These are phyloP conservation scores for Perilla frutescens DNA, from an alignment of 257 asterid genomes.

Conservation along the genomic window DNA sequence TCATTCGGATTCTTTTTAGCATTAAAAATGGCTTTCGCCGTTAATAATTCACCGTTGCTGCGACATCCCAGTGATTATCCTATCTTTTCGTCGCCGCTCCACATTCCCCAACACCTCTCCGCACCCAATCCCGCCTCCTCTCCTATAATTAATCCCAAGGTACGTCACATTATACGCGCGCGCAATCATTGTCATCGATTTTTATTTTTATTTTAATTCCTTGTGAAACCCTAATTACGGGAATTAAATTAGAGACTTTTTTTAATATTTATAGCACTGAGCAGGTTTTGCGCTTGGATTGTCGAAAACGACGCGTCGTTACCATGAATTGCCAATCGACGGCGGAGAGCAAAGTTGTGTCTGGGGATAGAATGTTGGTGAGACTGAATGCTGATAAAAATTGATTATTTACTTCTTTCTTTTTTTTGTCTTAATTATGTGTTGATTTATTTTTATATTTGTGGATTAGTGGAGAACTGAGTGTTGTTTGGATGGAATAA, in stretches of 20 bases:
- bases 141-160: slow-evolving; percentile 39
- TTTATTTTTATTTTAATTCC: background rate
- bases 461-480: background rate
- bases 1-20: background rate
- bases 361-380: slow-evolving; percentile 84
- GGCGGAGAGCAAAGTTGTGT: slow-evolving; percentile 50
- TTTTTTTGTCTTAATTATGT: no score
- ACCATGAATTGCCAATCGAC: slow-evolving; percentile 53
- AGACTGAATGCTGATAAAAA: background rate
- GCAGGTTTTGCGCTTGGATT: slow-evolving; percentile 42
- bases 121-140: slow-evolving; percentile 46
- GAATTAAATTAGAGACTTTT: background rate
- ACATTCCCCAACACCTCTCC: slow-evolving; percentile 43
- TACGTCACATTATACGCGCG: slow-evolving; percentile 17
- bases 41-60: slow-evolving; percentile 32
- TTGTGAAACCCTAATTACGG: slow-evolving; percentile 4
- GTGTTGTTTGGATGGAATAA: slow-evolving; percentile 17
- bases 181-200: background rate
- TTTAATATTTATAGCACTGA: background rate
- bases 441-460: background rate
- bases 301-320: slow-evolving; percentile 46
- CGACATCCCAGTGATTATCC: slow-evolving; percentile 40
- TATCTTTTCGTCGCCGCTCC: slow-evolving; percentile 35
- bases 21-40: slow-evolving; percentile 45
- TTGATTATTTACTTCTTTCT: background rate